Base-by-base conservation (phyloP, 768 basidiomycete species). In the Phaeolepiota aurea region DNA sequence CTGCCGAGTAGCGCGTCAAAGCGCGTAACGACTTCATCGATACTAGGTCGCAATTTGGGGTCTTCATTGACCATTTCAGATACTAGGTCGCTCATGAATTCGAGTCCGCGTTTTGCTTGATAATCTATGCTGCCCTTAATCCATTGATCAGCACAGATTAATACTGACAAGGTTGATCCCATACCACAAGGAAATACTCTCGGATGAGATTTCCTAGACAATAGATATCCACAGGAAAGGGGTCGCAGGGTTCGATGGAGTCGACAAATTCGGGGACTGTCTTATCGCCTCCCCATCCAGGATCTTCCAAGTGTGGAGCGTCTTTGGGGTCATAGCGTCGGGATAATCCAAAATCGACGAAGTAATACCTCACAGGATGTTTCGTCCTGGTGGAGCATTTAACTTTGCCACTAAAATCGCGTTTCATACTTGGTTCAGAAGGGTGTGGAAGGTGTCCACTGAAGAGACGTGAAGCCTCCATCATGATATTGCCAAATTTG, bases 171-270 rank as follows among this genome's bases (percentile, higher is more conserved):
- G 25, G 25, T n/a, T 7, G 7, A 7, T 28, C 7, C 7, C 25
- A 28, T 28, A 28, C 25, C 25, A 7, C n/a, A 7, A 28, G n/a
- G n/a, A 28, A 28, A 7, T n/a, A 28, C 25, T 28, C 14, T 1
- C 42, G 19, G 10, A 57, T 31, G 3, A 46, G 40, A n/a, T 40
- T 44, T 3, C 60, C 57, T 0, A 62, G 37, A 25, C 55, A 53
- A 33, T 52, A 61, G 1, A 61, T 36, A 44, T 61, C 61, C 2
- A 56, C 40, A 11, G 51, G 53, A 45, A 59, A 63, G 1, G 59
- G 55, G 39, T 61, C 51, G 31, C 55, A 59, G 1, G 54, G 53
- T 2, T 49, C 40, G 9, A 37, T 37, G 2, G 35, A 13, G 5
- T 48, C 51, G n/a, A n/a, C n/a, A 12, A 54, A 42, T 38, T 60